Evolutionary conservation across 2,329 filamentous ascomycete genomes (phyloP), one percentile per base, ranked within the genome.

Genomic region (Penicillium fuscoglaucum): DNA sequence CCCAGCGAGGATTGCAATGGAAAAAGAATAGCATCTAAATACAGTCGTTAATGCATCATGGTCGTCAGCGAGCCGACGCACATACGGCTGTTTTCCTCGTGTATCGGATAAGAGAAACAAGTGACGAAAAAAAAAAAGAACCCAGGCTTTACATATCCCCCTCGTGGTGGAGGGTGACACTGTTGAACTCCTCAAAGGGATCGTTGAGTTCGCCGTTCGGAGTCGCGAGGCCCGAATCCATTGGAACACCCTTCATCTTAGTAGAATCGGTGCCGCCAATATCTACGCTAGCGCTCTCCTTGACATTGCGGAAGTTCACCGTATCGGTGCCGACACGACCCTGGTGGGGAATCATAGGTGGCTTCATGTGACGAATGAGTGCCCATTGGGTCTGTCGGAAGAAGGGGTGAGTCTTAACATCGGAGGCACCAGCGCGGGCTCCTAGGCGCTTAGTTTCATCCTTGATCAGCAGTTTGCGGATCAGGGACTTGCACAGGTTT

Each of bases 141-240:
- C 57, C 49, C 53, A 45, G 43, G 43, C 53, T 49, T 58, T 52
- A 52, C 39, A 55, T 54, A 39, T 97, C 93, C 17, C 92, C 95
- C 57, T 98, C 95, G 72, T 99, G 95, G 75, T 98, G 93, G 61
- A 99, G 81, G 51, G 95, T 99, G 43, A 99, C 93, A 72, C 91
- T 96, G 81, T 98, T 99, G 78, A 99, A 99, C 75, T 98, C 95
- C 76, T 97, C 91, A 72, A 99, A 99, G 1, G 95, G 95, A 82
- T 99, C 95, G 4, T 85, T 82, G 39, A 88, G 73, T 72, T 97
- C 93, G 39, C 83, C 90, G 45, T 90, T 90, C 1, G 93, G 93
- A 3, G 93, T 98, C 2, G 89, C 86, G 53, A 96, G 81, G 1
- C 90, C 91, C 44, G 89, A 93, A 71, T 96, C 92, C 60, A 96